Conservation (phyloP, 768 basidiomycete genomes). For the Filobasidium floriforme region DNA sequence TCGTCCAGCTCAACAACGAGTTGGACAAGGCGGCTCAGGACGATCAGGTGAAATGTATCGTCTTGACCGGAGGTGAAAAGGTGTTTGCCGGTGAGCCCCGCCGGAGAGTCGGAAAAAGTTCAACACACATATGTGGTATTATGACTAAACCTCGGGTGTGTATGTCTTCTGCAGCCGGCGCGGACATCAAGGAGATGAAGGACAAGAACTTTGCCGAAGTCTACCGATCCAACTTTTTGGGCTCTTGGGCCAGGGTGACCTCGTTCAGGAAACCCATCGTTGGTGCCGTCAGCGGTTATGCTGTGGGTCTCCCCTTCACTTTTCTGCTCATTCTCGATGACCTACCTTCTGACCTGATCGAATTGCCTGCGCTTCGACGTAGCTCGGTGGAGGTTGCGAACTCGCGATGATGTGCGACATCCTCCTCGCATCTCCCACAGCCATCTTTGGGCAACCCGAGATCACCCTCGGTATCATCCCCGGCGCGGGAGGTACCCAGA, state of each 20-base stretch:
- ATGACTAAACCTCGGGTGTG: too few species aligned
- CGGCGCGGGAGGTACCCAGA: slow-evolving; percentile 88
- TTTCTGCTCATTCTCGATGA: background rate
- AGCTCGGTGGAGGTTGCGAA: slow-evolving; percentile 97
- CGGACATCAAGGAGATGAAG: slow-evolving; percentile 99
- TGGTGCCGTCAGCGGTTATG: slow-evolving; percentile 90
- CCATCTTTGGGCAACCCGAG: slow-evolving; percentile 91
- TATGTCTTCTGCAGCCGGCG: slow-evolving; percentile 58
- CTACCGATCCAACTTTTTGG: slow-evolving; percentile 75
- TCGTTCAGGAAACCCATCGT: slow-evolving; percentile 83
- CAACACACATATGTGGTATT: too few species aligned
- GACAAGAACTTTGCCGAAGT: slow-evolving; percentile 85
- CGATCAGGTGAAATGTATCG: slow-evolving; percentile 67
- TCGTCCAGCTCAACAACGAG: slow-evolving; percentile 72
- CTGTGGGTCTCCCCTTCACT: slow-evolving; percentile 48
- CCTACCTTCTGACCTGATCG: background rate
- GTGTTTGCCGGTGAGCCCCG: slow-evolving; percentile 76
- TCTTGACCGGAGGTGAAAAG: slow-evolving; percentile 82
- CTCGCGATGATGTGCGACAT: slow-evolving; percentile 86
- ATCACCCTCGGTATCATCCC: slow-evolving; percentile 93
- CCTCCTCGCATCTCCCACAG: slow-evolving; percentile 79
- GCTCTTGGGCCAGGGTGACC: slow-evolving; percentile 65
- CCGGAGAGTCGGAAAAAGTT: too few species aligned
- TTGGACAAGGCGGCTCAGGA: slow-evolving; percentile 65
- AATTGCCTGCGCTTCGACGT: background rate